These are phyloP conservation scores for Trichoderma oligosporum DNA, from an alignment of 2,329 filamentous ascomycete genomes.

Conservation along the genomic window DNA sequence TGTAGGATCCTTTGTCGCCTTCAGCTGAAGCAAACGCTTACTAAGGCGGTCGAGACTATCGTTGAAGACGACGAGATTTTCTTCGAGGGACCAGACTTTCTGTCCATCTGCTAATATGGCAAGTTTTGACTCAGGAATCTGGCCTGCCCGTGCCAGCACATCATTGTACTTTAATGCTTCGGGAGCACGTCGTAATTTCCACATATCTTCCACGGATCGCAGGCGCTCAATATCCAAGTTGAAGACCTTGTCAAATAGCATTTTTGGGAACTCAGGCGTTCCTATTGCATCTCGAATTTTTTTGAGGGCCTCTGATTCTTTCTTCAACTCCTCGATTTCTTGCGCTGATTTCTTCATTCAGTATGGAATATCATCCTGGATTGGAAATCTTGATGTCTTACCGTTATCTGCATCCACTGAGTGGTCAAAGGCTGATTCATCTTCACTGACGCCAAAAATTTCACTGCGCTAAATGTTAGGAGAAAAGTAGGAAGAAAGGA, in stretches of 20 bases:
- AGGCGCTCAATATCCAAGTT: slow-evolving; percentile 77
- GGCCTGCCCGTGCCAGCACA: slow-evolving; percentile 51
- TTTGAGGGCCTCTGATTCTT: slow-evolving; percentile 79
- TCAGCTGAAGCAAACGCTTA: slow-evolving; percentile 64
- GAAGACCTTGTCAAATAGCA: slow-evolving; percentile 93
- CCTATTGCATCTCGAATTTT: slow-evolving; percentile 78
- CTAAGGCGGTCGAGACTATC: slow-evolving; percentile 78
- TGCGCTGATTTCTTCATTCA: slow-evolving; percentile 42
- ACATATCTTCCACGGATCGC: slow-evolving; percentile 90
- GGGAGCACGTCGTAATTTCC: slow-evolving; percentile 77
- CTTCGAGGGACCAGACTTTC: slow-evolving; percentile 71
- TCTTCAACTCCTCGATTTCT: slow-evolving; percentile 83
- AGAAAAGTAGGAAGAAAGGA: not conserved
- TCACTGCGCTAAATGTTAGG: slow-evolving; percentile 43
- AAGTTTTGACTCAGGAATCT: slow-evolving; percentile 49
- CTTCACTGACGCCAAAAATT: slow-evolving; percentile 87
- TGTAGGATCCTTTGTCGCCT: slow-evolving; percentile 45
- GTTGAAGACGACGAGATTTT: slow-evolving; percentile 82
- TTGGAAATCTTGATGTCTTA: slow-evolving; percentile 30
- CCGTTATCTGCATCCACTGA: slow-evolving; percentile 78
- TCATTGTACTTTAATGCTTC: slow-evolving; percentile 66
- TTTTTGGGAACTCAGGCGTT: slow-evolving; percentile 68
- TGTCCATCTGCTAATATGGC: slow-evolving; percentile 64
- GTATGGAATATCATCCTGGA: not conserved
- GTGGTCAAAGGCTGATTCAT: slow-evolving; percentile 76